Base-by-base conservation (phyloP, 169 alveolate genomes). In the Plasmodium blacklocki region DNA sequence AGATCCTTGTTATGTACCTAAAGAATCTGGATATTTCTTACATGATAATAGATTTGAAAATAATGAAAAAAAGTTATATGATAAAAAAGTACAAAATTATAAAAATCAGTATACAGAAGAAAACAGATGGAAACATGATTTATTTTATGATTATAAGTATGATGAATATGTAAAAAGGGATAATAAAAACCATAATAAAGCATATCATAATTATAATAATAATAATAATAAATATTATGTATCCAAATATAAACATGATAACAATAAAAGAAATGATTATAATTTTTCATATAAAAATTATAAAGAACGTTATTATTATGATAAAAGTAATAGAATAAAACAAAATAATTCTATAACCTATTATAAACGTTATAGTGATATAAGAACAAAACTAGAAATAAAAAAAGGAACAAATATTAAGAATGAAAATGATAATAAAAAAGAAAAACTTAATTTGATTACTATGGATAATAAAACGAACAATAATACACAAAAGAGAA, bases 1-100 rank as follows among this genome's bases (percentile, higher is more conserved):
- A 63, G 91, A 83, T 60, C 91, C 91, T 29, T 83, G 91, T 83
- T 83, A 23, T 83, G 91, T 83, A 2, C 91, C 91, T 6, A 83
- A 83, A 23, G 91, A 83, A 67, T 19, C 80, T 52, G 56, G 91
- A 47, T 83, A 83, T 52, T 83, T 68, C 26, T 47, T 83, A 3
- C 91, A 83, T 59, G 91, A 83, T 67, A 70, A 83, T 62, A 83
- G 91, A 68, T 83, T 83, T 49, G 91, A 83, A 68, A 68, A 50
- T 11, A 70, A 23, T 67, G 91, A 83, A 32, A 67, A 70, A 21
- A 50, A 78, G 50, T 47, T 8, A 5, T 26, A 15, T 68, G 73
- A 83, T 43, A 58, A 68, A 68, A 83, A 58, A 54, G 59, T 18
- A 39, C 23, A 47, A 58, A 58, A 68, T 9, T 62, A 56, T 70